Base-by-base conservation (phyloP, 495 filamentous ascomycete species). In the Tuber umbilicatum region DNA sequence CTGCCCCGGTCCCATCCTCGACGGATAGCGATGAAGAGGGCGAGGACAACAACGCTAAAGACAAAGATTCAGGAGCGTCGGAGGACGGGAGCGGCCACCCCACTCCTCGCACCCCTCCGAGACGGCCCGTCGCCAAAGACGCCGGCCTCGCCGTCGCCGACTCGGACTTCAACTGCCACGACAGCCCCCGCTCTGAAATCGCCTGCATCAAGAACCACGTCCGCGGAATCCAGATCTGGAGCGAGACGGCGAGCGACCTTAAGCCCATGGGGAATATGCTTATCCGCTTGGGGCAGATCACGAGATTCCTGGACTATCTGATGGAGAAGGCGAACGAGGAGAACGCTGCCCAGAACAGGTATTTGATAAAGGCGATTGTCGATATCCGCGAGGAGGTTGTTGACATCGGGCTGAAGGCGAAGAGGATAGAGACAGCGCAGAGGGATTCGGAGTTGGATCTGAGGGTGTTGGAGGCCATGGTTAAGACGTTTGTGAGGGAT, bases 301-400 rank as follows among this genome's bases (percentile, higher is more conserved):
- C 27, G 0, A 2, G 6, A 1, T 35, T 35, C 17, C 27, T 35
- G 0, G 27, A 64, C 27, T 35, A 5, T 6, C 14, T 35, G 0
- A 35, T 35, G 27, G 55, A 64, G 14, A 1, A 0, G 0, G n/a
- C 10, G 3, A 60, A 60, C 0, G 10, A 31, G 9, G n/a, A 0
- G n/a, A 60, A 27, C 2, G n/a, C 1, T n/a, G n/a, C 0, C 10
- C 4, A 31, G 3, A 3, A 14, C 12, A 5, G 16, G 2, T 14
- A 31, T 5, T 16, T 60, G n/a, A 14, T 4, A 14, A 31, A 16
- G n/a, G n/a, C 9, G n/a, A 31, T 60, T 3, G 12, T 60, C 27
- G n/a, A 31, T 14, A 0, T 27, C 10, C 50, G 50, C 10, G n/a
- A 60, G 12, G n/a, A 60, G 12, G 50, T 60, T 60, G 50, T 60